A percentile compares a stretch with the other conserved stretches of the same genome.
Conservation (phyloP, 176 grass and related monocot genomes). For the Oryza australiensis region DNA sequence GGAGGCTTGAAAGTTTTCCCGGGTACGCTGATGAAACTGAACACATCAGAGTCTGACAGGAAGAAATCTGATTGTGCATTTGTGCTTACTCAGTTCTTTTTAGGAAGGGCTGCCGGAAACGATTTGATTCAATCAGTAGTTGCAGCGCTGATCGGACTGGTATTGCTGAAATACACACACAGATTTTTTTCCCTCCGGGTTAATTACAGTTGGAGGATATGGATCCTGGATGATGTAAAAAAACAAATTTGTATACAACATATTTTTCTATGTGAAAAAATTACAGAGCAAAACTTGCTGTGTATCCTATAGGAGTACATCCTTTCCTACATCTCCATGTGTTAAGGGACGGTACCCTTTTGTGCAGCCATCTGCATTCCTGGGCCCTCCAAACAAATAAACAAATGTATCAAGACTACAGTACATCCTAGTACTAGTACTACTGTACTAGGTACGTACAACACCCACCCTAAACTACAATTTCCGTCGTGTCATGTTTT, state of each 20-base stretch:
- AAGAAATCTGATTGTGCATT: background rate
- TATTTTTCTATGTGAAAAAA: slow-evolving; percentile 25
- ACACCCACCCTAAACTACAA: slow-evolving; percentile 9
- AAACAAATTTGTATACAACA: slow-evolving; percentile 29
- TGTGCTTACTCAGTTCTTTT: background rate
- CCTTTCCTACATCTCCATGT: background rate
- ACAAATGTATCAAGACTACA: slow-evolving; percentile 44
- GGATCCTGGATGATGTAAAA: background rate
- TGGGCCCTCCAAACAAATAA: slow-evolving; percentile 56
- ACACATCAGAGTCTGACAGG: no score
- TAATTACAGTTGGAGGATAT: background rate
- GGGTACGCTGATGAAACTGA: background rate
- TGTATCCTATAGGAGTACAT: slow-evolving; percentile 36
- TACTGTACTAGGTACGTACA: slow-evolving; percentile 39
- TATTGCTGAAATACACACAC: background rate
- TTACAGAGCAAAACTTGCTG: slow-evolving; percentile 23
- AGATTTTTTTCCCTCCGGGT: no score
- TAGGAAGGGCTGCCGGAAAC: background rate
- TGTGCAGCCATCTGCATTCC: slow-evolving; percentile 33
- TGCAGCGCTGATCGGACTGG: background rate
- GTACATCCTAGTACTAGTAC: no score
- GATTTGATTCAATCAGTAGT: background rate
- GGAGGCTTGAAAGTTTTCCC: background rate
- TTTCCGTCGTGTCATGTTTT: slow-evolving; percentile 1
- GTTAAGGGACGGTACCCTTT: slow-evolving; percentile 38